Base-by-base conservation (phyloP, 768 basidiomycete species). In the Phylloporus rhodoxanthus region DNA sequence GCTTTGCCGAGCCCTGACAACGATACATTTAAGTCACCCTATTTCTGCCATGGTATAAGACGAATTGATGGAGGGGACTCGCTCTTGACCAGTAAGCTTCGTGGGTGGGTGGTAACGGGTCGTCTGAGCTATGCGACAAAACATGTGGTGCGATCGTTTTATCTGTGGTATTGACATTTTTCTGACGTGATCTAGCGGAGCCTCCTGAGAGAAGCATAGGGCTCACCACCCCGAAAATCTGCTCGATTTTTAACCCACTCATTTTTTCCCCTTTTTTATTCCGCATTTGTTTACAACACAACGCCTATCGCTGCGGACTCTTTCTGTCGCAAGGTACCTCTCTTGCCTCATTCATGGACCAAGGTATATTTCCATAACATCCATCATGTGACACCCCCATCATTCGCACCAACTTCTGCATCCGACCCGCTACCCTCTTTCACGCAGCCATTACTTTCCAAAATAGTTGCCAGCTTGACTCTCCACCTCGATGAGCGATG, bases 1-100 rank as follows among this genome's bases (percentile, higher is more conserved):
- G 42, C 37, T 28, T 51, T 57, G 37, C 57, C 52, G 55, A 63
- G 49, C 45, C 52, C 38, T 55, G 50, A 56, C 47, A 51, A 48
- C 46, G 45, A 49, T 40, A 26, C 48, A 40, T 45, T 43, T 30
- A 43, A 52, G 43, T 45, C 44, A 52, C 53, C 59, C 44, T 59
- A 48, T 57, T 53, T 52, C 55, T 50, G 51, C 43, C 45, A 49
- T 37, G 46, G 46, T 42, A 47, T 44, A 8, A 39, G 54, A 34
- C 39, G 8, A 28, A 48, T 41, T 30, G 50, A 55, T 52, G 48
- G 47, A 58, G 41, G n/a, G 17, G 30, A 42, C 42, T 50, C 23
- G 17, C 43, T 43, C 37, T 46, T 19, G 33, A 25, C 41, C 39
- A 40, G 40, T 17, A 38, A 34, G 39, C 39, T 50, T 32, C 4